Evolutionary conservation across 805 yeast species (phyloP).

Genomic region (Lipomyces spencermartinsiae): DNA sequence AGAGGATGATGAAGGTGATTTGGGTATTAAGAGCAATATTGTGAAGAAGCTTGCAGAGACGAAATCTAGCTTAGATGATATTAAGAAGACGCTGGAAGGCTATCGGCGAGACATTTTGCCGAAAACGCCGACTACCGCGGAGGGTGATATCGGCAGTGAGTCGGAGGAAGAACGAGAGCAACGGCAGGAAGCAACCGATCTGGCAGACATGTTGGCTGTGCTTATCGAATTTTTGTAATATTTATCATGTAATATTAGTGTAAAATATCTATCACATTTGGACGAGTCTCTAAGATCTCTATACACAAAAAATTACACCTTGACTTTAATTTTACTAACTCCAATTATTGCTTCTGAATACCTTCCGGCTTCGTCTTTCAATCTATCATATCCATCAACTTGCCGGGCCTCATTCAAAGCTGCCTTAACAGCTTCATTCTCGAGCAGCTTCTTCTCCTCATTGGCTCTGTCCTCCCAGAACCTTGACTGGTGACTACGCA

Average conservation of each 20-base stretch:
- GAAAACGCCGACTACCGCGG: slow-evolving; percentile 29
- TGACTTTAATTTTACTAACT: neutral
- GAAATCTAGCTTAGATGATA: slow-evolving; percentile 9
- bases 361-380: neutral
- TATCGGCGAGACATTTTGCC: slow-evolving; percentile 27
- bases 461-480: slow-evolving; percentile 13
- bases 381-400: neutral
- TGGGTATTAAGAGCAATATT: slow-evolving; percentile 24
- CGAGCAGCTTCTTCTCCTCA: slow-evolving; percentile 9
- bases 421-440: neutral
- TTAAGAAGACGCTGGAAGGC: slow-evolving; percentile 25
- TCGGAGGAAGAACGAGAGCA: slow-evolving; percentile 30
- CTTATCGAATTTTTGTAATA: slow-evolving; percentile 30
- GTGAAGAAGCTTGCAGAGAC: slow-evolving; percentile 2
- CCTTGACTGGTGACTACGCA: slow-evolving; percentile 5
- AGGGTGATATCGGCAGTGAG: slow-evolving; percentile 18
- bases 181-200: slow-evolving; percentile 29
- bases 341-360: neutral
- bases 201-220: slow-evolving; percentile 34
- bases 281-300: neutral
- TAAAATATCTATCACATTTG: neutral
- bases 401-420: slow-evolving; percentile 5
- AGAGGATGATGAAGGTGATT: slow-evolving; percentile 36
- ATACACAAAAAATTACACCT: neutral
- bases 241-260: neutral